A percentile compares a stretch with the other conserved stretches of the same genome.
These are phyloP conservation scores for Triticum timopheevii DNA, from an alignment of 176 grass and related monocot genomes.

Conservation along the genomic window DNA sequence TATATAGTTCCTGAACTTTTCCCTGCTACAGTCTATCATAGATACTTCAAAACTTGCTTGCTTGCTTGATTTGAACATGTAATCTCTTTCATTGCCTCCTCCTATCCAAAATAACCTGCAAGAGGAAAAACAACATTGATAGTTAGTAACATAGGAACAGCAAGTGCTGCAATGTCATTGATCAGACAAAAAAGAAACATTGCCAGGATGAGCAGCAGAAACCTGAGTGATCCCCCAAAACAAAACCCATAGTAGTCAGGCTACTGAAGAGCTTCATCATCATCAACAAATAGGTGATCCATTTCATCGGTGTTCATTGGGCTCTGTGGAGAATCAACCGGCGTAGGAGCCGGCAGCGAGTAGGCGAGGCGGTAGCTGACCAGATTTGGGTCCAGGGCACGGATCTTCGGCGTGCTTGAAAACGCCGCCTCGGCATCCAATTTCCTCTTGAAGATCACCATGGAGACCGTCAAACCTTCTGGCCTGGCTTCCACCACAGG, in stretches of 20 bases:
- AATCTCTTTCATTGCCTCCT: not conserved
- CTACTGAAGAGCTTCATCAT: slow-evolving; percentile 12
- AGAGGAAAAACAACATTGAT: not conserved
- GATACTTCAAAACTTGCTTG: not conserved
- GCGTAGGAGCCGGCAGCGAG: slow-evolving; percentile 15
- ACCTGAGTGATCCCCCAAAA: slow-evolving; percentile 20
- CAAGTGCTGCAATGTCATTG: not conserved
- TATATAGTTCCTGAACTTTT: not conserved
- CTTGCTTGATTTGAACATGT: not conserved
- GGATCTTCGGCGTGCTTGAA: slow-evolving; percentile 35
- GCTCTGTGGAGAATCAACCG: not conserved
- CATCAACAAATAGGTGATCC: not conserved
- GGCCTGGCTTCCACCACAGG: slow-evolving; percentile 46
- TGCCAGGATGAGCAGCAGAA: not conserved
- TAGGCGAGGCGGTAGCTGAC: slow-evolving; percentile 50
- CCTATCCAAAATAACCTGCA: not conserved
- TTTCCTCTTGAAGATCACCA: slow-evolving; percentile 49
- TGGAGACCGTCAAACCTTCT: slow-evolving; percentile 18
- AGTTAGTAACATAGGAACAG: not conserved
- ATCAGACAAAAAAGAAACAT: not conserved
- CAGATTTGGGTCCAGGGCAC: slow-evolving; percentile 23
- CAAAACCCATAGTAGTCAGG: not conserved
- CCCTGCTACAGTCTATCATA: not conserved
- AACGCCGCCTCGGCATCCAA: slow-evolving; percentile 51
- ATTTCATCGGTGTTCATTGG: not conserved